Percentiles rank a stretch among this genome's conserved stretches.
phyloP scores from a whole-genome alignment of 306 rosid species.

The Cicer judaicum region DNA sequence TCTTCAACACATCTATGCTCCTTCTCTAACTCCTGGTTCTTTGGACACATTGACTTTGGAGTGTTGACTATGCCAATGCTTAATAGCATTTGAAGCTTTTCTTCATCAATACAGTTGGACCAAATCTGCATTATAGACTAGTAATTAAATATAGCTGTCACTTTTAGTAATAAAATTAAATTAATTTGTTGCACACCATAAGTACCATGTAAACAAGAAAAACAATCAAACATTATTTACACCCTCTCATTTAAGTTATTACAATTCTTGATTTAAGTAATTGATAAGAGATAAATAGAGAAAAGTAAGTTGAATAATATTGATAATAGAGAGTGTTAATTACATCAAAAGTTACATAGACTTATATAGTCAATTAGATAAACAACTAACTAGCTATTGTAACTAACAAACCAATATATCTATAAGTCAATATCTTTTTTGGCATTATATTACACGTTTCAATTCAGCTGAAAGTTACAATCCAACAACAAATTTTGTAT shows the following conservation, averaged over 20 bases:
- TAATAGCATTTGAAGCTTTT: conserved; percentile 55
- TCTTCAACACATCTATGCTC: conserved; percentile 49
- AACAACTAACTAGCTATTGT: too few relatives aligned
- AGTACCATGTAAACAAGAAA: not conserved
- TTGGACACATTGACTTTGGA: conserved; percentile 55
- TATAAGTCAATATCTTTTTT: conserved; percentile 26
- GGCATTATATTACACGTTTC: conserved; percentile 3
- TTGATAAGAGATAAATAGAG: too few relatives aligned
- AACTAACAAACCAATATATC: too few relatives aligned
- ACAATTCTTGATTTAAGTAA: too few relatives aligned
- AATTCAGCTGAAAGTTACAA: conserved; percentile 40
- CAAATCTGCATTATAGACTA: conserved; percentile 62
- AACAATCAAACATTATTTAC: conserved; percentile 5
- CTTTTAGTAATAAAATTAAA: not conserved
- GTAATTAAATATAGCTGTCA: conserved; percentile 23
- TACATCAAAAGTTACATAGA: too few relatives aligned
- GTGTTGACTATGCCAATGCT: conserved; percentile 57
- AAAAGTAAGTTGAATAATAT: too few relatives aligned
- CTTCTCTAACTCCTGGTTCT: conserved; percentile 53
- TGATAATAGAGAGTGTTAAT: too few relatives aligned
- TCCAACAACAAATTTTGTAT: conserved; percentile 24
- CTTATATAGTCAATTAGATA: too few relatives aligned
- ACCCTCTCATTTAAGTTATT: not conserved
- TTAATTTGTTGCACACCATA: not conserved
- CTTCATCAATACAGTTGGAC: conserved; percentile 64